phyloP scores from a whole-genome alignment of 2,329 filamentous ascomycete genomes.

The Gnomoniopsis sp. region DNA sequence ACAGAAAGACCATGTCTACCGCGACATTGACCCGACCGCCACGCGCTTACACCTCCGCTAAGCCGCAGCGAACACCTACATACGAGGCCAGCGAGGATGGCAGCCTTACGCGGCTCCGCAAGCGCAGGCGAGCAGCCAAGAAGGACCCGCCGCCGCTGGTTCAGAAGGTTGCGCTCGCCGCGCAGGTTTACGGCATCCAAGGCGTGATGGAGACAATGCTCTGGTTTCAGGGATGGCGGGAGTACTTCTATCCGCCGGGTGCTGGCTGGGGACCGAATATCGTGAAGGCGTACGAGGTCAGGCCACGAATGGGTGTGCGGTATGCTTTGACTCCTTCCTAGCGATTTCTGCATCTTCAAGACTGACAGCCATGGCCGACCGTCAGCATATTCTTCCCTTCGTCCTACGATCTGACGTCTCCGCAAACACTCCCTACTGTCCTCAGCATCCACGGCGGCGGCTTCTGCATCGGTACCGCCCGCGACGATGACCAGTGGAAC shows the following conservation, averaged over 20 bases:
- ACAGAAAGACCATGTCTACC: not conserved
- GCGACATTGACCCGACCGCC: not conserved
- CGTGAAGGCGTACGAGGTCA: slow-evolving; percentile 10
- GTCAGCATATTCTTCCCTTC: slow-evolving; percentile 38
- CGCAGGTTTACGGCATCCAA: slow-evolving; percentile 9
- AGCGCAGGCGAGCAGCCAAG: not conserved
- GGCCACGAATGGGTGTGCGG: slow-evolving; percentile 8
- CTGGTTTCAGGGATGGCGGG: slow-evolving; percentile 13
- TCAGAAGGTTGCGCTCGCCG: slow-evolving; percentile 10
- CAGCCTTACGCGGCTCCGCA: not conserved
- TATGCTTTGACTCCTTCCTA: not conserved
- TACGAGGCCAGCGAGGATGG: not conserved
- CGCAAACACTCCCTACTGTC: slow-evolving; percentile 36
- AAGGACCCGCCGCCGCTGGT: slow-evolving; percentile 11
- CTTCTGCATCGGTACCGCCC: slow-evolving; percentile 40
- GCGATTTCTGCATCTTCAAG: not conserved
- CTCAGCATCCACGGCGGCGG: slow-evolving; percentile 52
- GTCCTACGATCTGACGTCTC: slow-evolving; percentile 28
- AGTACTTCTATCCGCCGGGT: slow-evolving; percentile 11
- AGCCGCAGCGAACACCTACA: not conserved
- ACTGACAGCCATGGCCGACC: not conserved
- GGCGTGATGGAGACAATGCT: slow-evolving; percentile 1
- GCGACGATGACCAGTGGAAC: slow-evolving; percentile 46
- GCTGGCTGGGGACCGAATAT: slow-evolving; percentile 4
- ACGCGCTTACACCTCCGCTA: not conserved